Conservation (phyloP, 2,329 filamentous ascomycete species). For the Fusarium incarnatum region DNA sequence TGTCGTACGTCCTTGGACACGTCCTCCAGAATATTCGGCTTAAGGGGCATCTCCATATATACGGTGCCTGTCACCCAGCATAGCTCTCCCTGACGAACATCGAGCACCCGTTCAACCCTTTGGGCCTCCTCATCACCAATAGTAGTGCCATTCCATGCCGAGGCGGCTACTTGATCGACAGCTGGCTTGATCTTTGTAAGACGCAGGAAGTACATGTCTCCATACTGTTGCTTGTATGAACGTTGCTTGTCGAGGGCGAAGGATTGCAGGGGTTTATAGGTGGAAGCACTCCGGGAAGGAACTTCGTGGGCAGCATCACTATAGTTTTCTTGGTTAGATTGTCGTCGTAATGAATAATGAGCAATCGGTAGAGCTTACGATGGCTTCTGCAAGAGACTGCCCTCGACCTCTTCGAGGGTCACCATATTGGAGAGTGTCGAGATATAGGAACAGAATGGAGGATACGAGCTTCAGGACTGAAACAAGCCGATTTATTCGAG, state of each 20-base stretch:
- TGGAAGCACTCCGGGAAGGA: constrained; percentile 64
- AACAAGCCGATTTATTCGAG: not conserved
- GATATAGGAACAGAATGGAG: not conserved
- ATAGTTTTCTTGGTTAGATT: constrained; percentile 3
- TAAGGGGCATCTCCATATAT: constrained; percentile 96
- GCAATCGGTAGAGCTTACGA: constrained; percentile 44
- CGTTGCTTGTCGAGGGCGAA: constrained; percentile 77
- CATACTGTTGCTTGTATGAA: constrained; percentile 94
- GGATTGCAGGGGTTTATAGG: constrained; percentile 80
- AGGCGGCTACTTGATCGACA: constrained; percentile 78
- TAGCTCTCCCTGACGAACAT: constrained; percentile 93
- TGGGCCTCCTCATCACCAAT: constrained; percentile 81
- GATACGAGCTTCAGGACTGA: not conserved
- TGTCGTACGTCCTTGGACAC: constrained; percentile 84
- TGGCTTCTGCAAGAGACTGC: constrained; percentile 51
- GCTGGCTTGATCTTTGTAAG: constrained; percentile 87
- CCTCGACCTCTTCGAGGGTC: constrained; percentile 49
- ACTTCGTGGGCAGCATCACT: constrained; percentile 53
- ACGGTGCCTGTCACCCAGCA: constrained; percentile 96
- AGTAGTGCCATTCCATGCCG: constrained; percentile 81
- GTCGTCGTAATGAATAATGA: not conserved
- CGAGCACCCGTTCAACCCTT: constrained; percentile 87
- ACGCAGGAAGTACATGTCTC: constrained; percentile 96
- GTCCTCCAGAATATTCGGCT: constrained; percentile 95
- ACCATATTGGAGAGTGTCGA: constrained; percentile 48